Evolutionary conservation across 768 basidiomycete species (phyloP).

Genomic region (Lactifluus rugatus): DNA sequence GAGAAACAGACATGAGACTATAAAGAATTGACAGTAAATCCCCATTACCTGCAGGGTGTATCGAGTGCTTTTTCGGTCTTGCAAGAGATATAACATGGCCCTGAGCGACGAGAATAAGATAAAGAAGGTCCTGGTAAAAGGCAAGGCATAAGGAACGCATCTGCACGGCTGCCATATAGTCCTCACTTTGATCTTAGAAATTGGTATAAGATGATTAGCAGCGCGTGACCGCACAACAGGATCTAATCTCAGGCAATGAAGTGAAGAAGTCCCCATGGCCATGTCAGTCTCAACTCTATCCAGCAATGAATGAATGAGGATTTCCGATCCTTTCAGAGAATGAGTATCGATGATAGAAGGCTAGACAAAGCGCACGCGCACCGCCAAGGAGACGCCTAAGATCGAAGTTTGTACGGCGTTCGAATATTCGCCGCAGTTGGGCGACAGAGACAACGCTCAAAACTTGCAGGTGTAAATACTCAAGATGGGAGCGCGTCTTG

Average conservation of each 20-base stretch:
- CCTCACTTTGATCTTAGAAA: constrained; percentile 66
- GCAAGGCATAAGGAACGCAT: not conserved
- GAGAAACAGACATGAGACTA: constrained; percentile 2
- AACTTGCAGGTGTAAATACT: constrained; percentile 91
- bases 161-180: not conserved
- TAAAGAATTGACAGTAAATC: not conserved
- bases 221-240: constrained; percentile 55
- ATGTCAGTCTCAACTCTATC: constrained; percentile 66
- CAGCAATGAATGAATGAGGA: constrained; percentile 67
- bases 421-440: constrained; percentile 80
- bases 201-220: constrained; percentile 76
- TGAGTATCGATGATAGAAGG: not conserved
- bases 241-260: constrained; percentile 74
- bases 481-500: constrained; percentile 88
- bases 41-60: constrained; percentile 75
- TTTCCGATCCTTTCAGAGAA: constrained; percentile 56
- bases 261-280: constrained; percentile 69
- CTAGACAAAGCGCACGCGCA: constrained; percentile 4
- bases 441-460: constrained; percentile 80
- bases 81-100: constrained; percentile 78
- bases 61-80: constrained; percentile 85
- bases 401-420: constrained; percentile 87
- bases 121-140: constrained; percentile 67
- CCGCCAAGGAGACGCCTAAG: constrained; percentile 63
- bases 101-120: constrained; percentile 75